Base-by-base conservation (phyloP, 768 basidiomycete genomes). In the Pleurotus cornucopiae region DNA sequence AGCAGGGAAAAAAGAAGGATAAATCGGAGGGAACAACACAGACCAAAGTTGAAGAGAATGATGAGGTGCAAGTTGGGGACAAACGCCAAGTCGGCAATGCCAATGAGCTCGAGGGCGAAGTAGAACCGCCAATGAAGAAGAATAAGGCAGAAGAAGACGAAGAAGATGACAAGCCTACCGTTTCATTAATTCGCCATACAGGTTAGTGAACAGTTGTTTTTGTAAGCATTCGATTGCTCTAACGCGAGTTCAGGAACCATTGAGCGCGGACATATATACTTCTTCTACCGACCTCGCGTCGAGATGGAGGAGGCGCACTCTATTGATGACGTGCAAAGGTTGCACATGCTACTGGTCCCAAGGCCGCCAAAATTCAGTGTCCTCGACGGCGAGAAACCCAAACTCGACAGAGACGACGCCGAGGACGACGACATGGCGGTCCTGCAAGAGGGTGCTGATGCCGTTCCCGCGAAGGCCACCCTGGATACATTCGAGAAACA, bases 241-340 rank as follows among this genome's bases (percentile, higher is more conserved):
- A 3, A 48, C 13, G 16, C n/a, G 18, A 26, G n/a, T 49, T 6
- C 48, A 83, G 81, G 81, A 6, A 78, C 77, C 7, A 81, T 81
- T 49, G 81, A 84, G 61, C 69, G 82, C 13, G 83, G 82, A 6
- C 79, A 84, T 58, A 74, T 86, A 45, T 85, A 85, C 67, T 84
- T 86, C 66, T 80, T 84, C 68, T 86, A 83, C 62, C 78, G 81
- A 9, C 84, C 83, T 3, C 76, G 79, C 25, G 82, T 84, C 16
- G 67, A 83, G 61, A 64, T 70, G 12, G 76, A 82, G 57, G 76
- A 82, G 56, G 80, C 75, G 0, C 63, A 76, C n/a, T 79, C 78
- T 5, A 57, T 85, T 26, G 81, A 84, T 64, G 83, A 85, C 57
- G 73, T 86, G 30, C 72, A 73, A 58, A 78, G 81, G 49, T 76